Evolutionary conservation across 345 rosid species (phyloP).

Genomic region (Moringa oleifera): DNA sequence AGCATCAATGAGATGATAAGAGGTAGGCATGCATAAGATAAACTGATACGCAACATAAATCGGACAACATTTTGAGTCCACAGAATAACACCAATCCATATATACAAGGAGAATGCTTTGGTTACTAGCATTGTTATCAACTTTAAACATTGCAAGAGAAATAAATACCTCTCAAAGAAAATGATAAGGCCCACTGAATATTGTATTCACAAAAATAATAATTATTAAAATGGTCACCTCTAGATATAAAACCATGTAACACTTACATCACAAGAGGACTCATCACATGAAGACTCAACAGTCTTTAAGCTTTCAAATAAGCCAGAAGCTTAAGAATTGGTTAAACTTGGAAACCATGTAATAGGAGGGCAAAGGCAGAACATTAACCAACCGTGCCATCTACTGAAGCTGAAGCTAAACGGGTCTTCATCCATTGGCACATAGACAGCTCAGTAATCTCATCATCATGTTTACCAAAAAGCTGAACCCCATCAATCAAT

Average conservation of each 20-base stretch:
- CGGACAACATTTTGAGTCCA: not conserved
- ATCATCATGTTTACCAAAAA: constrained; percentile 70
- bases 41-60: not conserved
- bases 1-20: constrained; percentile 1
- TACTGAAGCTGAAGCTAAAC: constrained; percentile 66
- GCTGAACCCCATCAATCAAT: constrained; percentile 61
- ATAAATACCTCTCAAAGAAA: not conserved
- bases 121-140: not conserved
- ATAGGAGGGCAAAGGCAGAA: not conserved
- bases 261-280: too few relatives aligned
- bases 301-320: not conserved
- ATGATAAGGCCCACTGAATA: not conserved
- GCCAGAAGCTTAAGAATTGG: constrained; percentile 1
- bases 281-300: not conserved
- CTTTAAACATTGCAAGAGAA: not conserved
- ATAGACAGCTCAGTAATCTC: constrained; percentile 63
- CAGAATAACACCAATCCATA: not conserved
- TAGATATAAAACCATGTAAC: not conserved
- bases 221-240: too few relatives aligned
- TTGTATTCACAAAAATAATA: not conserved
- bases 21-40: not conserved
- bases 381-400: constrained; percentile 72
- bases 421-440: constrained; percentile 77
- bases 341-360: not conserved
- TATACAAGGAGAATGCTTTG: not conserved